Conservation (phyloP, 1,284 basidiomycete genomes). For the Trichosporon coremiiforme region DNA sequence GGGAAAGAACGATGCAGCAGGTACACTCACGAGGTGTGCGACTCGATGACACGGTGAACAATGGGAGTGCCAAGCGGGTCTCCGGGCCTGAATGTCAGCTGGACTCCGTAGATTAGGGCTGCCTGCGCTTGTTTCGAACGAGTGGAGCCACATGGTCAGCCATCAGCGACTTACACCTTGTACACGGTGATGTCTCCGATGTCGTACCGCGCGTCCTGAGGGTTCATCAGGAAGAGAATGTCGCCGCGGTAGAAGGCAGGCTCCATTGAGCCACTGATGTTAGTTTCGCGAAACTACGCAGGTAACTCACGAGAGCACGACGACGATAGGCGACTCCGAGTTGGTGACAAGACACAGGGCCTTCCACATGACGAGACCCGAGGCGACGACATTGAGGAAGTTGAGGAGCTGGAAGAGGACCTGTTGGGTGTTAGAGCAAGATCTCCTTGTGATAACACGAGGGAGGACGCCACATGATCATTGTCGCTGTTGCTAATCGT, state of each 20-base stretch:
- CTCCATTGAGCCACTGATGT: constrained; percentile 88
- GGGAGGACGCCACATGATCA: not conserved
- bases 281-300: not conserved
- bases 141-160: not conserved
- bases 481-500: not conserved
- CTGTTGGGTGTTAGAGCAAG: constrained; percentile 56
- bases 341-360: constrained; percentile 86
- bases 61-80: constrained; percentile 73
- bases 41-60: constrained; percentile 90
- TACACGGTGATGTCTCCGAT: constrained; percentile 97
- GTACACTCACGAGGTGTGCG: constrained; percentile 58
- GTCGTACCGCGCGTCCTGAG: constrained; percentile 69
- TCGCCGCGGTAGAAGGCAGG: constrained; percentile 96
- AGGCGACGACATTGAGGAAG: constrained; percentile 86
- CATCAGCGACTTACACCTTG: constrained; percentile 69
- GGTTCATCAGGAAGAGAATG: constrained; percentile 89
- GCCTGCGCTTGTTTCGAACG: not conserved
- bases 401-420: constrained; percentile 85
- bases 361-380: constrained; percentile 97
- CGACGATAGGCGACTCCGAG: constrained; percentile 93
- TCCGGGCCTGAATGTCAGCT: constrained; percentile 61
- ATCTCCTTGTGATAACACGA: constrained; percentile 16
- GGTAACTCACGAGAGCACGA: constrained; percentile 76
- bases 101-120: not conserved
- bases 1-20: no score